phyloP scores from a whole-genome alignment of 192 early-diverging fungal genomes.

The Podila verticillata region DNA sequence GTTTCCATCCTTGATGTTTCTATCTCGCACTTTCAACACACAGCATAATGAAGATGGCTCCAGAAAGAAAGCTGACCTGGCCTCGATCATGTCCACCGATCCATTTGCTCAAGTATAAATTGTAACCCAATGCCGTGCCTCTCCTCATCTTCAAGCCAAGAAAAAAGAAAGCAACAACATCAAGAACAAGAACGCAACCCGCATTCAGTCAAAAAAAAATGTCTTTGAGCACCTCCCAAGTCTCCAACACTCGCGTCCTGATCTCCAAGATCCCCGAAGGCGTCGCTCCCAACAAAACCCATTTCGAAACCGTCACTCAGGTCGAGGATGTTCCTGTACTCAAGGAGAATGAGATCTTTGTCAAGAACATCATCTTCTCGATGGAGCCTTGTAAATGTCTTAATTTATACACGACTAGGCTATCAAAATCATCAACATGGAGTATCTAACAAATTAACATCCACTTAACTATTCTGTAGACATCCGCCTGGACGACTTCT shows the following conservation, averaged over 20 bases:
- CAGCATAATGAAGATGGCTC: too few species aligned
- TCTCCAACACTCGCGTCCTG: slow-evolving; percentile 13
- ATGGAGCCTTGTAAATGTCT: slow-evolving; percentile 83
- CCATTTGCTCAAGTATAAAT: too few species aligned
- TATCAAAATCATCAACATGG: not conserved
- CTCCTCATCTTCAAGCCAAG: too few species aligned
- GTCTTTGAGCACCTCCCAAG: not conserved
- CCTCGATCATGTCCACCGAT: too few species aligned
- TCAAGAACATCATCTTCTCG: slow-evolving; percentile 75
- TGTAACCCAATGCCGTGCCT: too few species aligned
- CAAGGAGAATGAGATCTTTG: slow-evolving; percentile 57
- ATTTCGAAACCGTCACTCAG: slow-evolving; percentile 19
- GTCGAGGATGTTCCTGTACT: slow-evolving; percentile 25
- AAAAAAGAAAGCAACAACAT: too few species aligned
- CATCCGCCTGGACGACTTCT: slow-evolving; percentile 29
- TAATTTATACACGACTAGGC: not conserved
- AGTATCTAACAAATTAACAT: too few species aligned
- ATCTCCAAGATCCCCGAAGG: slow-evolving; percentile 33
- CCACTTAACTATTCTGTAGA: slow-evolving; percentile 4
- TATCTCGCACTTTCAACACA: too few species aligned
- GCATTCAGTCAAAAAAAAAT: too few species aligned
- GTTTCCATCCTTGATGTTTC: too few species aligned
- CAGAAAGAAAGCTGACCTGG: too few species aligned
- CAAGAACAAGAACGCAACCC: too few species aligned
- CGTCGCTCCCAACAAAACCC: slow-evolving; percentile 39